A percentile compares a stretch with the other conserved stretches of the same genome.
phyloP scores from a whole-genome alignment of 176 grass and related monocot species.

The Paspalum notatum region DNA sequence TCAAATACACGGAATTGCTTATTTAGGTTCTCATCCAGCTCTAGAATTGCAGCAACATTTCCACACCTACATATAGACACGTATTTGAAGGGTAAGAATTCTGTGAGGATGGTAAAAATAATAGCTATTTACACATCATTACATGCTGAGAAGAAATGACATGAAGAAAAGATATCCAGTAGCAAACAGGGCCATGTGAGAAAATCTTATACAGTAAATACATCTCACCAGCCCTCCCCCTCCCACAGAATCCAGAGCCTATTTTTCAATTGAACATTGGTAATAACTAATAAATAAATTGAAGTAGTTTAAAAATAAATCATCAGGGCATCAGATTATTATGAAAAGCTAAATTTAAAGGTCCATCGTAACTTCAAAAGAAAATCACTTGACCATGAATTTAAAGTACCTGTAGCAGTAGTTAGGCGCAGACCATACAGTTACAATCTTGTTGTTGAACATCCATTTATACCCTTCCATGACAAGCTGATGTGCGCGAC shows the following conservation, averaged over 20 bases:
- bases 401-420: slow-evolving; percentile 94
- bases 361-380: slow-evolving; percentile 22
- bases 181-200: background rate
- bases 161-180: background rate
- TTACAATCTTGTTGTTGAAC: slow-evolving; percentile 98
- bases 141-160: background rate
- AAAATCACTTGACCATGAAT: background rate
- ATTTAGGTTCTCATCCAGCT: slow-evolving; percentile 92
- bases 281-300: background rate
- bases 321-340: background rate
- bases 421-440: slow-evolving; percentile 99
- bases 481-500: slow-evolving; percentile 95
- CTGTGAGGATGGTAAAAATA: background rate
- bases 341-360: slow-evolving; percentile 19
- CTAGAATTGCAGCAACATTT: slow-evolving; percentile 98
- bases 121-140: background rate
- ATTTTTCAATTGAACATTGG: slow-evolving; percentile 6
- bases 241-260: background rate
- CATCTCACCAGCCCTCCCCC: background rate
- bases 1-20: slow-evolving; percentile 95
- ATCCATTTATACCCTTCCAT: slow-evolving; percentile 99
- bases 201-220: slow-evolving; percentile 2
- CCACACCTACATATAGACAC: slow-evolving; percentile 74
- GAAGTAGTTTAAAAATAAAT: slow-evolving; percentile 11
- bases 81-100: slow-evolving; percentile 11